Conservation (phyloP, 345 rosid species). For the Eucalyptus viminalis region DNA sequence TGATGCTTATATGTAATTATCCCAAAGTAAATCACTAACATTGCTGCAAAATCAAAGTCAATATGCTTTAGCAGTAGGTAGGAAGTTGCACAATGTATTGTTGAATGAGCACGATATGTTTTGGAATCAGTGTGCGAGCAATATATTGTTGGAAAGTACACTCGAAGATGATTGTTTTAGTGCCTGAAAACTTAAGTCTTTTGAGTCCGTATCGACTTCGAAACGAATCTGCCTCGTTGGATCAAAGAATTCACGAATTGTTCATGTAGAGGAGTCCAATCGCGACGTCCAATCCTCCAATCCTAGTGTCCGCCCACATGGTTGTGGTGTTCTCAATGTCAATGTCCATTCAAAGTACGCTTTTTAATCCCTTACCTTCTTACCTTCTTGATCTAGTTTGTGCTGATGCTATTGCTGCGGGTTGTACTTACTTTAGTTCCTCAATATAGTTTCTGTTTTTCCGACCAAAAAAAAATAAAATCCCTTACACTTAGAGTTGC, state of each 20-base stretch:
- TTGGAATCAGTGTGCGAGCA: too few relatives aligned
- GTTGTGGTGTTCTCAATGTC: background rate
- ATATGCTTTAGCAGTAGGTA: background rate
- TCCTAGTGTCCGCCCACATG: background rate
- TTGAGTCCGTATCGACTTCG: rapidly evolving
- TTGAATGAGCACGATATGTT: background rate
- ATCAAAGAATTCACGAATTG: background rate
- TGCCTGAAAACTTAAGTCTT: background rate
- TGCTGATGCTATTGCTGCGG: too few relatives aligned
- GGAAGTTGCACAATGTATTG: background rate
- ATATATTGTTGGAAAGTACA: background rate
- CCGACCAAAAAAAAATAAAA: too few relatives aligned
- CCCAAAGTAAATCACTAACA: too few relatives aligned
- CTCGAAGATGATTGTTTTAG: background rate
- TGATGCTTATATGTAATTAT: too few relatives aligned
- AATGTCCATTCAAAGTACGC: background rate
- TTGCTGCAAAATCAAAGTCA: too few relatives aligned
- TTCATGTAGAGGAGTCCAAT: background rate
- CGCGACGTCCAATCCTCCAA: rapidly evolving
- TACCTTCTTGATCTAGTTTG: too few relatives aligned
- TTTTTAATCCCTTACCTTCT: too few relatives aligned
- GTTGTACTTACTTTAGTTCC: too few relatives aligned
- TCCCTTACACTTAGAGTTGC: too few relatives aligned
- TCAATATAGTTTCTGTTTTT: too few relatives aligned
- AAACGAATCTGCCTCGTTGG: too few relatives aligned